Evolutionary conservation across 495 filamentous ascomycete genomes (phyloP).

Genomic region (Penicillium steckii): DNA sequence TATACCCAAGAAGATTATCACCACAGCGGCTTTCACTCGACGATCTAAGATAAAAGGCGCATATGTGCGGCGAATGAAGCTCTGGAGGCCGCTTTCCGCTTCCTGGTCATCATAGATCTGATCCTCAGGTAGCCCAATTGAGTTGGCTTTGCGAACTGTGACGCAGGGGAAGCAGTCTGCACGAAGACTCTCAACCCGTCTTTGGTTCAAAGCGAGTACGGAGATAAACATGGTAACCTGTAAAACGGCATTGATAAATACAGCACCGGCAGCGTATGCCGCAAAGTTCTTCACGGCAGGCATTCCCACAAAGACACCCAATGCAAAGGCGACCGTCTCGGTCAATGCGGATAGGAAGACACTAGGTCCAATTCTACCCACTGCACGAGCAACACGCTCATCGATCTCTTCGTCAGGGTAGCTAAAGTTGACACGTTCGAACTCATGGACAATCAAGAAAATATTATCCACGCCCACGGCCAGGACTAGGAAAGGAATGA

Average conservation of each 20-base stretch:
- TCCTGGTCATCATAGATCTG: conserved; percentile 61
- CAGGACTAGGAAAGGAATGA: conserved; percentile 95
- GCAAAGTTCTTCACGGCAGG: conserved; percentile 97
- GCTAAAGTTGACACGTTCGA: conserved; percentile 88
- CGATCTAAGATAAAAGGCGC: conserved; percentile 78
- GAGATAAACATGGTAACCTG: conserved; percentile 97
- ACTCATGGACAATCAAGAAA: conserved; percentile 97
- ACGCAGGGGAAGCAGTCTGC: conserved; percentile 95
- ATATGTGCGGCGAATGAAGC: conserved; percentile 85
- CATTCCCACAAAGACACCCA: conserved; percentile 96
- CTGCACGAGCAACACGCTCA: conserved; percentile 74
- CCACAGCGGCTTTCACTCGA: conserved; percentile 69
- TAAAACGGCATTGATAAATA: conserved; percentile 92
- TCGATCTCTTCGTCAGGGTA: conserved; percentile 85
- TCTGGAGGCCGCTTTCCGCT: conserved; percentile 70
- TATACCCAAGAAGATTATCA: conserved; percentile 82
- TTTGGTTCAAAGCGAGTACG: conserved; percentile 86
- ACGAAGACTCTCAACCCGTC: conserved; percentile 75
- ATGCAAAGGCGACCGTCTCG: conserved; percentile 87
- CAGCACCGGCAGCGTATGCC: conserved; percentile 91
- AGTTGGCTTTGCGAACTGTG: conserved; percentile 64
- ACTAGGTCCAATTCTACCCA: conserved; percentile 92
- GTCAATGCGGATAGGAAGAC: conserved; percentile 94
- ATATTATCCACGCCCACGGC: conserved; percentile 99
- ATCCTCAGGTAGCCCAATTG: conserved; percentile 48